Percentiles rank a stretch among this genome's conserved stretches.
Evolutionary conservation across 345 rosid species (phyloP).

Genomic region (Passiflora organensis): DNA sequence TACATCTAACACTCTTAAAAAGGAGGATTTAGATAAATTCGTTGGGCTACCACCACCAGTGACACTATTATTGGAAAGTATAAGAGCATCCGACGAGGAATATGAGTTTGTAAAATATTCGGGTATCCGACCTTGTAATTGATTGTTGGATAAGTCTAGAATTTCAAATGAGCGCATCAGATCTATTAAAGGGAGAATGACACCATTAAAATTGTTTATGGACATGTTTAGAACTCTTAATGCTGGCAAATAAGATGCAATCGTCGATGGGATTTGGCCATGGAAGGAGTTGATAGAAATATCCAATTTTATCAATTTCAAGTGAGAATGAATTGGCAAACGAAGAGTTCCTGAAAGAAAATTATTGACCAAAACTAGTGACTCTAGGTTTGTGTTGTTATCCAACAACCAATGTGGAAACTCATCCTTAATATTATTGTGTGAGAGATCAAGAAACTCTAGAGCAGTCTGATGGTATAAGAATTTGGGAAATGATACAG

Average conservation of each 20-base stretch:
- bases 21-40: no score
- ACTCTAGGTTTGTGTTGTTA: slow-evolving; percentile 18
- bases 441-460: neutral
- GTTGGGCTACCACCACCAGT: neutral
- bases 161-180: neutral
- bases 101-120: neutral
- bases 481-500: neutral
- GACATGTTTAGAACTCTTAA: neutral
- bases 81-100: no score
- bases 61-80: neutral
- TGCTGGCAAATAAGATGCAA: slow-evolving; percentile 4
- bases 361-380: neutral
- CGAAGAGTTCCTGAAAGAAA: slow-evolving; percentile 4
- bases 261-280: slow-evolving; percentile 5
- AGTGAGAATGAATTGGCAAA: neutral
- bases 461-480: neutral
- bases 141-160: slow-evolving; percentile 22
- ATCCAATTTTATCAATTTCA: neutral
- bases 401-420: slow-evolving; percentile 24
- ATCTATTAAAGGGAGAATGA: slow-evolving; percentile 19
- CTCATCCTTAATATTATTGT: neutral
- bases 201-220: slow-evolving; percentile 9
- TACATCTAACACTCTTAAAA: neutral
- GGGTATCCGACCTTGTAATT: neutral
- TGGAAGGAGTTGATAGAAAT: slow-evolving; percentile 1